Base-by-base conservation (phyloP, 73 alveolate genomes). In the Paramecium primaurelia region DNA sequence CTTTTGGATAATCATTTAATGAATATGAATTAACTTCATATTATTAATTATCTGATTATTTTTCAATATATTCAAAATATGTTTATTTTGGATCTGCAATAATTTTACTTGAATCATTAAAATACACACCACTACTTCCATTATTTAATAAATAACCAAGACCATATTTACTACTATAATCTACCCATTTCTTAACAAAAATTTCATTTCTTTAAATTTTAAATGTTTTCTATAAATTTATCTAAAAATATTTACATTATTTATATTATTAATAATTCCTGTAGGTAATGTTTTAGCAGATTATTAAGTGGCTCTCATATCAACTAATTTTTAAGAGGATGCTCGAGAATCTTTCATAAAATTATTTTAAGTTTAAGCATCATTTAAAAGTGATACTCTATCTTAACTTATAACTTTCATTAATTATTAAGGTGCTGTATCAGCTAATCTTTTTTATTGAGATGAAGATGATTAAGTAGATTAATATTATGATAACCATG, bases 181-280 rank as follows among this genome's bases (percentile, higher is more conserved):
- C 99, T 0, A 97, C 98, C 98, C 98, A 96, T 92, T 97, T 96
- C 88, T 93, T 95, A n/a, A 96, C 99, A 96, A 96, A 96, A 11
- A 97, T 95, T 37, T 97, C 98, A 58, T 42, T 49, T 49, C 91
- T 40, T 42, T 22, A 44, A n/a, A 80, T 49, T 80, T 49, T 80
- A 16, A 25, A 40, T 42, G 47, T 80, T 47, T 80, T 75, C 88
- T 75, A 75, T 1, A 34, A 12, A 36, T 18, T 12, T 16, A 34
- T 37, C 25, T 36, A 54, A 4, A 1, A 0, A 18, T 4, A 18
- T 16, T 5, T 54, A 54, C 69, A 54, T 54, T 75, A 75, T 20
- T 30, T 8, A 42, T 38, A 22, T 42, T 30, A 36, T 38, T 64
- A 26, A 51, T 64, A 0, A 75, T 75, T 5, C 91, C 91, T 8